Evolutionary conservation across 345 rosid species (phyloP).

Genomic region (Cardamine chenopodiifolia): DNA sequence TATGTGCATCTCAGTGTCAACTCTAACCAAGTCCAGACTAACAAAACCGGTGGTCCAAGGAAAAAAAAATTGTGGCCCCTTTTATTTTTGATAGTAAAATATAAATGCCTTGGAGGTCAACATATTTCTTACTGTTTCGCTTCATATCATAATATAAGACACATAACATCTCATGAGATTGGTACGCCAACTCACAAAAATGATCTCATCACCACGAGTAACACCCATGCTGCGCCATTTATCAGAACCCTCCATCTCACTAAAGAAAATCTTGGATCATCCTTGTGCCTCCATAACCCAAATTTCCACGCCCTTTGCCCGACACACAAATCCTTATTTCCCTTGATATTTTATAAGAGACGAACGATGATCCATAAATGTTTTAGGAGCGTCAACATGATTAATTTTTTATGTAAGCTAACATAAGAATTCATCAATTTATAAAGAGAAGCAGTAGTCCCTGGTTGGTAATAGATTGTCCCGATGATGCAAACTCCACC

Average conservation of each 20-base stretch:
- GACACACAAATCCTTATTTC: constrained; percentile 1
- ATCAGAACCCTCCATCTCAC: no score
- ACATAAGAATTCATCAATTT: constrained; percentile 6
- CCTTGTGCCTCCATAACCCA: constrained; percentile 8
- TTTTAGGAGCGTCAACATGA: constrained; percentile 1
- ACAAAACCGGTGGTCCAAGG: no score
- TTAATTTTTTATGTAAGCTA: no score
- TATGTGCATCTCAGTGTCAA: no score
- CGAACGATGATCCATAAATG: neutral
- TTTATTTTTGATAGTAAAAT: no score
- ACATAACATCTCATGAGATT: neutral
- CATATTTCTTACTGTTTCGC: neutral
- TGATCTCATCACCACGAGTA: neutral
- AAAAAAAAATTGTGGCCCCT: no score
- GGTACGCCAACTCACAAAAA: neutral
- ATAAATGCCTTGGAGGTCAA: neutral
- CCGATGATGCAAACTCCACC: neutral
- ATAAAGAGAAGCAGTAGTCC: neutral
- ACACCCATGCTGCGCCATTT: neutral
- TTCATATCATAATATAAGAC: neutral
- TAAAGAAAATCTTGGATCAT: neutral
- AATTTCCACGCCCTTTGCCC: neutral
- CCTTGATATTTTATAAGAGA: neutral
- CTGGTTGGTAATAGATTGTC: neutral
- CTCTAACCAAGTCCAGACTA: no score